These are phyloP conservation scores for Kappamyces sp. DNA, from an alignment of 192 early-diverging fungal genomes.

Conservation along the genomic window DNA sequence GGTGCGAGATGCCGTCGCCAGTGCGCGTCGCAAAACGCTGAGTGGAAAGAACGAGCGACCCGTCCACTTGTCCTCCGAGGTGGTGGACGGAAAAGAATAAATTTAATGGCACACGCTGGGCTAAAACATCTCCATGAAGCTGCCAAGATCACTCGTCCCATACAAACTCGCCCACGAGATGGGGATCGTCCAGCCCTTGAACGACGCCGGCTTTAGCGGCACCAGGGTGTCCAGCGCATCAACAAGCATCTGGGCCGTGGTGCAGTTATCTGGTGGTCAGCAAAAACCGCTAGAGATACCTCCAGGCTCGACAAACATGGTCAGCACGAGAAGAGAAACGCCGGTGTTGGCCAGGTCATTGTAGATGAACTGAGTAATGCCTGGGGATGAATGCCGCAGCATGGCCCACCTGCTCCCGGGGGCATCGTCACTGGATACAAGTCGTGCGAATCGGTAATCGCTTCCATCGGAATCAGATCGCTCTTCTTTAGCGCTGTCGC, in stretches of 20 bases:
- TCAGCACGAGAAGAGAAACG: neutral
- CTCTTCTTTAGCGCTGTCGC: neutral
- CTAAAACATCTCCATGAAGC: neutral
- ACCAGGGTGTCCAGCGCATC: neutral
- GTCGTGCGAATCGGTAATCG: neutral
- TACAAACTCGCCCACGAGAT: neutral
- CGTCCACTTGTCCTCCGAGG: neutral
- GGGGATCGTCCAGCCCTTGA: neutral
- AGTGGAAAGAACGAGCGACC: neutral
- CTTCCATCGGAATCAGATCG: neutral
- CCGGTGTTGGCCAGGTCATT: slow-evolving; percentile 2
- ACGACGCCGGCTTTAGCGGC: neutral
- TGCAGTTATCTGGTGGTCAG: neutral
- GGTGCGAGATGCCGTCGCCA: neutral
- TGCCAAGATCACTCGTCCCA: neutral
- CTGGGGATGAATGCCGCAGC: neutral
- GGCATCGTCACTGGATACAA: slow-evolving; percentile 4
- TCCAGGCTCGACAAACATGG: neutral
- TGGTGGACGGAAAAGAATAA: neutral
- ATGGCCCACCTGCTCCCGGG: slow-evolving; percentile 3
- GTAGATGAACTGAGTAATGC: neutral
- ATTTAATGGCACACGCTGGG: neutral
- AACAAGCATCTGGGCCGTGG: neutral
- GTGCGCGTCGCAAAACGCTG: neutral
- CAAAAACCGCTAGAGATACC: neutral